Base-by-base conservation (phyloP, 2,329 filamentous ascomycete species). In the Paradendryphiella salina region DNA sequence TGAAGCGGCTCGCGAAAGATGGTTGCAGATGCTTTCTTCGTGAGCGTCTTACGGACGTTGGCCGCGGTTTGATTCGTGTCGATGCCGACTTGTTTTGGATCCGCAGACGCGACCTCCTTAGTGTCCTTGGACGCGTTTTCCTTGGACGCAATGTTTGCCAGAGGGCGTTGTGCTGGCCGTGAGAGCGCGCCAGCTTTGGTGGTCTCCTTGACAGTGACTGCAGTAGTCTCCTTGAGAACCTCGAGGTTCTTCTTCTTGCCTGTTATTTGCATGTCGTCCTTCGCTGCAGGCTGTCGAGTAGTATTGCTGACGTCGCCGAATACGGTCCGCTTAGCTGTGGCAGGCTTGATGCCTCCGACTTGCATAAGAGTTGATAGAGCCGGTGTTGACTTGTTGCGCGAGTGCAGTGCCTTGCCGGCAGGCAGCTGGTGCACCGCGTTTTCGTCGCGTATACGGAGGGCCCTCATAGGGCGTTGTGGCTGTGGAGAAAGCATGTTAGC, bases 231-330 rank as follows among this genome's bases (percentile, higher is more conserved):
- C 50, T 72, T 71, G 52, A 73, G 51, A 58, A 67, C 58, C 61
- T 62, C 70, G 21, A 67, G 66, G 14, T 69, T 67, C 29, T 74
- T 74, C 33, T 75, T 73, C 52, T 71, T 70, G 51, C 73, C 75
- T 21, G 69, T 60, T 20, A 83, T 66, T 44, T 75, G 76, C 31
- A 77, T 77, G 63, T 87, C 85, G 70, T 88, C 85, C 62, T 83
- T 82, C 48, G 66, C 62, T 56, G 67, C 23, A 21, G 62, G 65
- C 36, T 66, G 64, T 44, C 66, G 74, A 33, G 79, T 67, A 37
- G 81, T 85, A 67, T 92, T 93, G 78, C 88, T 94, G 55, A 94
- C 82, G 70, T 96, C 91, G 41, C 84, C 88, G 73, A 95, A 91
- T 10, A 85, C 89, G 56, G 86, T 85, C 60, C 91, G 85, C 77